Evolutionary conservation across 768 basidiomycete genomes (phyloP), one percentile per base, ranked within the genome.

Genomic region (Serendipita vermifera): DNA sequence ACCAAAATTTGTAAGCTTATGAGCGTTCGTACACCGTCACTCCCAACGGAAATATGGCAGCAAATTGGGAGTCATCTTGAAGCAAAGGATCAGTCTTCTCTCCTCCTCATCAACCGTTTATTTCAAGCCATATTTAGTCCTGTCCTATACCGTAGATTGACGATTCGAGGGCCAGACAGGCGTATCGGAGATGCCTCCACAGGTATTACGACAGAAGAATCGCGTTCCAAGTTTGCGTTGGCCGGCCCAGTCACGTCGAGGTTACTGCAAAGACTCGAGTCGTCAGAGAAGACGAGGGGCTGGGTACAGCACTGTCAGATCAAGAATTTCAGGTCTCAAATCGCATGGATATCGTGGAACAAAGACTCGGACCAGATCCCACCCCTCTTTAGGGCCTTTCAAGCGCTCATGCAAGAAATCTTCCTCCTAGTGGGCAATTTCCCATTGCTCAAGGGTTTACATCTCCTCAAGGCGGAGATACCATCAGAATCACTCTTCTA

Each of bases 21-120:
- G n/a, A n/a, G n/a, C n/a, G n/a, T n/a, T n/a, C n/a, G n/a, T n/a
- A n/a, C n/a, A n/a, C n/a, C n/a, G n/a, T n/a, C 24, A 24, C 24
- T 51, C 29, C 46, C 46, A 7, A 22, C 46, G 29, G 46, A 51
- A 51, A 22, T 51, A 7, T 51, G 46, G 46, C 46, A 27, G 11
- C 22, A 51, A 2, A 26, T 51, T 7, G 17, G 24, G 9, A 29
- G 29, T n/a, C 17, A 51, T 51, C 46, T 51, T 5, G 29, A 20
- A 15, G 24, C 2, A 51, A 15, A 15, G 24, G 46, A 51, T 29
- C 29, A 24, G 9, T 31, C 15, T 51, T 51, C 46, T 27, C 27
- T 51, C 22, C 2, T 51, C n/a, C 46, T 5, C 22, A 31, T 51
- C 22, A 51, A 51, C 24, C 11, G 15, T 5, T 5, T 15, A 26